Conservation (phyloP, 2,329 filamentous ascomycete species). For the Dissoconium aciculare region DNA sequence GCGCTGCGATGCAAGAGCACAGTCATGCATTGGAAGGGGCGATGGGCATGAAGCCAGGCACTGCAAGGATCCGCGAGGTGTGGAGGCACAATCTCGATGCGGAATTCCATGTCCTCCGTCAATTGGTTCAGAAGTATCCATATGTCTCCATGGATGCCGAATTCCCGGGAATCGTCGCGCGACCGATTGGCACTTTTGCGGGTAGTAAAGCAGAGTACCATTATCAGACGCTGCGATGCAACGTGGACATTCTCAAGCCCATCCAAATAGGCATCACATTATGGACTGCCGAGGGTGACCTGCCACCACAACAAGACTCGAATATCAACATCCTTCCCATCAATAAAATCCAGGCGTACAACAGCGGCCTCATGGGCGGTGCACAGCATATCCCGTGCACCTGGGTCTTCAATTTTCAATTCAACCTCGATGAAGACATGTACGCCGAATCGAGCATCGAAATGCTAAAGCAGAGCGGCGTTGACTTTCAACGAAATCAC, state of each 20-base stretch:
- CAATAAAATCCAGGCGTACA: conserved; percentile 28
- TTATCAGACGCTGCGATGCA: conserved; percentile 92
- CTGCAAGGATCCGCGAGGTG: conserved; percentile 77
- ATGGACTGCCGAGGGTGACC: conserved; percentile 80
- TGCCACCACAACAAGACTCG: conserved; percentile 52
- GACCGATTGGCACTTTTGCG: conserved; percentile 85
- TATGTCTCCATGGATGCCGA: conserved; percentile 99
- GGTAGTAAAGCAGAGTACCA: conserved; percentile 89
- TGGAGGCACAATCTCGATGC: conserved; percentile 86
- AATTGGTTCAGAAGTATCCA: conserved; percentile 76
- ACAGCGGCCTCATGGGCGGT: conserved; percentile 21
- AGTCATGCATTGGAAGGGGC: conserved; percentile 17
- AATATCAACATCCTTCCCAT: conserved; percentile 30
- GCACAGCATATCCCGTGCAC: conserved; percentile 53
- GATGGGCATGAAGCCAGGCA: conserved; percentile 39
- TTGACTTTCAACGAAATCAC: conserved; percentile 73
- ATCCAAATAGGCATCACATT: conserved; percentile 93
- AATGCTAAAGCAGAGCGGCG: conserved; percentile 77
- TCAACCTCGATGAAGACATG: conserved; percentile 91
- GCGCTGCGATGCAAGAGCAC: conserved; percentile 40
- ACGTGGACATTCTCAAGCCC: conserved; percentile 93
- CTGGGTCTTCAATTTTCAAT: conserved; percentile 99
- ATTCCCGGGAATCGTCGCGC: conserved; percentile 91
- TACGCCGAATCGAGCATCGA: conserved; percentile 92
- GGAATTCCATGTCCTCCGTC: conserved; percentile 73